These are phyloP conservation scores for Mycosarcoma maydis DNA, from an alignment of 1,284 basidiomycete species.

Conservation along the genomic window DNA sequence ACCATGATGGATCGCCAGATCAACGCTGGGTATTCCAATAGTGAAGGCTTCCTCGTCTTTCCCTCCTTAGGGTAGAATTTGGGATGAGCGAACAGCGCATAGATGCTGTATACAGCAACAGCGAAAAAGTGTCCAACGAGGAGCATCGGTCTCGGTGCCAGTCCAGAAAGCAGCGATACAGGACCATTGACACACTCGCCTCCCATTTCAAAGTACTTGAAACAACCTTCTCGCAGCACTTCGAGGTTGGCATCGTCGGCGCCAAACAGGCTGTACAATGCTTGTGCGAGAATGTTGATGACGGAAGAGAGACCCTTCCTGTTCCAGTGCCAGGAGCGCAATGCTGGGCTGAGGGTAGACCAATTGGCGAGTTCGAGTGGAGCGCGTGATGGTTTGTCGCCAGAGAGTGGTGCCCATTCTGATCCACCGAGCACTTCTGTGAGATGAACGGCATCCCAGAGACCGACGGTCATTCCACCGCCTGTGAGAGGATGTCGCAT, in stretches of 20 bases:
- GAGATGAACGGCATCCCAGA: conserved; percentile 65
- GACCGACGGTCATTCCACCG: conserved; percentile 69
- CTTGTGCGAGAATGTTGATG: conserved; percentile 66
- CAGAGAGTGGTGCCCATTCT: conserved; percentile 49
- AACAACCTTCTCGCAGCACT: conserved; percentile 90
- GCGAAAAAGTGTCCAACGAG: conserved; percentile 93
- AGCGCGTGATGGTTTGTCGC: conserved; percentile 6
- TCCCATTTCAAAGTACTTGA: conserved; percentile 95
- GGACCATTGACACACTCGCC: conserved; percentile 89
- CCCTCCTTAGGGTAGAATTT: conserved; percentile 20
- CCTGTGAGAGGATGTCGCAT: conserved; percentile 99
- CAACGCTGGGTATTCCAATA: conserved; percentile 54
- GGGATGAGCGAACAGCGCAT: conserved; percentile 76
- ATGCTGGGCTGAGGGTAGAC: conserved; percentile 45
- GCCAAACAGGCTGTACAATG: conserved; percentile 65
- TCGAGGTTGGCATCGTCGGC: conserved; percentile 75
- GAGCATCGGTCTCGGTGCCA: conserved; percentile 79
- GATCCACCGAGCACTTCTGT: conserved; percentile 58
- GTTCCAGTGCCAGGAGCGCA: conserved; percentile 64
- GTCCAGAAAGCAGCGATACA: conserved; percentile 70
- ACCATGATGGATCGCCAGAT: conserved; percentile 51
- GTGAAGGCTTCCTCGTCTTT: conserved; percentile 13
- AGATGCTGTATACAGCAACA: conserved; percentile 93
- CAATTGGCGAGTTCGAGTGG: conserved; percentile 53
- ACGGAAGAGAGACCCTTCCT: conserved; percentile 61